Base-by-base conservation (phyloP, 2,329 filamentous ascomycete genomes). In the Ascochyta rabiei region DNA sequence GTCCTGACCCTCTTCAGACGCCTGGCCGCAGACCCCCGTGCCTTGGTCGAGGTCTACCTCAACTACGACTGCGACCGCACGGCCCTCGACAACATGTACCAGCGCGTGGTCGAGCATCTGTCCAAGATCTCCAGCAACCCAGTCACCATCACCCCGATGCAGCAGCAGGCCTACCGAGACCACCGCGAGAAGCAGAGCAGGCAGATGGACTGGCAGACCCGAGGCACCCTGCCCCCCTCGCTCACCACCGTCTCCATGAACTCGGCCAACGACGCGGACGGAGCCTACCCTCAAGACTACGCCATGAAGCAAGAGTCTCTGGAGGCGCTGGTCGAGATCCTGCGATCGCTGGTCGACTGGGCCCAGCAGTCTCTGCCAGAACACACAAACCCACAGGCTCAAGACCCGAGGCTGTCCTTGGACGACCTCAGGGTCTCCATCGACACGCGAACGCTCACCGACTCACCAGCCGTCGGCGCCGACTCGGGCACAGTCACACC, bases 51-150 rank as follows among this genome's bases (percentile, higher is more conserved):
- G 75, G 89, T 93, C 13, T 99, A 99, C 75, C 84, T 99, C 59
- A 99, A 99, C 75, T 99, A 99, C 71, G 95, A 99, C 73, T 99
- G 95, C 77, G 96, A 98, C 69, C 85, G 93, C 56, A 92, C 91
- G 35, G 86, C 87, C 9, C 85, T 98, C 56, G 93, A 98, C 77
- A 99, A 99, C 75, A 95, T 98, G 75, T 99, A 96, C 74, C 95
- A 99, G 76, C 81, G 84, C 64, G 88, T 98, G 48, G 93, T 99
- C 44, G 96, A 99, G 73, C 92, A 98, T 75, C 80, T 99, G 16
- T 95, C 93, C 28, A 89, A 89, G 65, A 89, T 96, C 65, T 90
- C 92, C 1, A 95, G 89, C 48, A 83, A 87, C 9, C 88, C 93
- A 1, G 87, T 96, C 4, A 75, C 86, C 9, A 86, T 96, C 34